phyloP scores from a whole-genome alignment of 352 stramenopile species.

The Phytophthora boehmeriae region DNA sequence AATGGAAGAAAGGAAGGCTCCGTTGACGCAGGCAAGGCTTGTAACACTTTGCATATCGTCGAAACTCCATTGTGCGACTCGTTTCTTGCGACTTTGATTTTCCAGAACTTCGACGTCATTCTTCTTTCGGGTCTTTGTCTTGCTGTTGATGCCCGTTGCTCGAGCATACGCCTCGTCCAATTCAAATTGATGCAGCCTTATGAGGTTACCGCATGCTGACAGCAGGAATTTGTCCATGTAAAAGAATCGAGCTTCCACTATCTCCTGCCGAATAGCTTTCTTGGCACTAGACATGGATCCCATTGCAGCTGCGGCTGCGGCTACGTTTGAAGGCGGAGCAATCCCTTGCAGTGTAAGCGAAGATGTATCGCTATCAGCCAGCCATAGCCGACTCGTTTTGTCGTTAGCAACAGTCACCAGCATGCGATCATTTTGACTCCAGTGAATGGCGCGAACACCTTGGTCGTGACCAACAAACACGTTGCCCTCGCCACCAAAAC shows the following conservation, averaged over 20 bases:
- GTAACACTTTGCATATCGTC: conserved; percentile 75
- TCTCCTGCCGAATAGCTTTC: conserved; percentile 54
- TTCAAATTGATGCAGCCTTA: conserved; percentile 79
- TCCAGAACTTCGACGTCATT: conserved; percentile 46
- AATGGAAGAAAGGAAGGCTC: conserved; percentile 79
- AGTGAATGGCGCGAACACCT: conserved; percentile 66
- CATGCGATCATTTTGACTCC: conserved; percentile 77
- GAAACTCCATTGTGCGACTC: conserved; percentile 65
- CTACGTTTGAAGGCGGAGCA: conserved; percentile 33
- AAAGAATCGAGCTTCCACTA: conserved; percentile 80
- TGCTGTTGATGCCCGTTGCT: conserved; percentile 31
- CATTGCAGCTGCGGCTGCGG: conserved; percentile 34
- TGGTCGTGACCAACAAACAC: conserved; percentile 77
- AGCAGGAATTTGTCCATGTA: conserved; percentile 91
- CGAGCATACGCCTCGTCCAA: conserved; percentile 63
- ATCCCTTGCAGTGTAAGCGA: conserved; percentile 64
- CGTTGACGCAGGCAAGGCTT: conserved; percentile 75
- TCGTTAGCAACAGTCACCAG: conserved; percentile 73
- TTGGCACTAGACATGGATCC: conserved; percentile 46
- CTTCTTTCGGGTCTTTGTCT: conserved; percentile 28
- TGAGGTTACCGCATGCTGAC: conserved; percentile 62
- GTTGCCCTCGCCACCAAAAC: conserved; percentile 68
- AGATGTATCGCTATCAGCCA: conserved; percentile 59
- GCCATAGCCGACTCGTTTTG: conserved; percentile 74
- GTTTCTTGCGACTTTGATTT: conserved; percentile 72